These are phyloP conservation scores for Eragrostis curvula DNA, from an alignment of 176 grass and related monocot genomes.

Conservation along the genomic window DNA sequence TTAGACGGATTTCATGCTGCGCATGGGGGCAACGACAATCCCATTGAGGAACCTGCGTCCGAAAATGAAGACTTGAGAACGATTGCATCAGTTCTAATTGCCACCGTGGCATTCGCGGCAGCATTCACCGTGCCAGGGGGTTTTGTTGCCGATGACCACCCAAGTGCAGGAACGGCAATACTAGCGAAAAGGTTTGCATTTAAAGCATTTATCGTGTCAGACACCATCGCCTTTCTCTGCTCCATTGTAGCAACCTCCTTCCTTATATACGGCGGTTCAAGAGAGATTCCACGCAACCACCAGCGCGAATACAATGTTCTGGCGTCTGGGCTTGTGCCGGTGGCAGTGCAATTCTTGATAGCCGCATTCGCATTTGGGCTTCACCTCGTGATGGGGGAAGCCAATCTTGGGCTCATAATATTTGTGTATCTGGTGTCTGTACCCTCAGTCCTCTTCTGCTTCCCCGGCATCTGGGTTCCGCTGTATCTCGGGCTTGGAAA, in stretches of 20 bases:
- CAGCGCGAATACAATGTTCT: not conserved
- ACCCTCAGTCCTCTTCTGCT: not conserved
- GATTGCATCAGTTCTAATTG: slow-evolving; percentile 54
- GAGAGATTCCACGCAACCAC: not conserved
- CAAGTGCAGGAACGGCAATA: slow-evolving; percentile 19
- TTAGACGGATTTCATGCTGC: too few relatives aligned
- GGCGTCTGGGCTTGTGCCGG: not conserved
- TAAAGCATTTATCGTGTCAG: slow-evolving; percentile 45
- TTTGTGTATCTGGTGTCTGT: not conserved
- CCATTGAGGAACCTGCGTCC: too few relatives aligned
- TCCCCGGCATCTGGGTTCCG: not conserved
- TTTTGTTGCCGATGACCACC: slow-evolving; percentile 14
- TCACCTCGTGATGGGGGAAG: not conserved
- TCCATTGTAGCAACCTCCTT: slow-evolving; percentile 19
- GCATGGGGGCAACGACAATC: too few relatives aligned
- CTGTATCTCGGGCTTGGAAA: not conserved
- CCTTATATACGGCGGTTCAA: not conserved
- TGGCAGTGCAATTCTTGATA: not conserved
- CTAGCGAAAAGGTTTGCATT: slow-evolving; percentile 24
- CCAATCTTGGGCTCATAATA: not conserved
- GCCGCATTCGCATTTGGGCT: not conserved
- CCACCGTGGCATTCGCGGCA: slow-evolving; percentile 51
- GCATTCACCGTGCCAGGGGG: slow-evolving; percentile 62
- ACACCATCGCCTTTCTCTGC: slow-evolving; percentile 51
- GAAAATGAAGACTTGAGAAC: not conserved